Conservation (phyloP, 2,329 filamentous ascomycete species). For the Xylaria sp. region DNA sequence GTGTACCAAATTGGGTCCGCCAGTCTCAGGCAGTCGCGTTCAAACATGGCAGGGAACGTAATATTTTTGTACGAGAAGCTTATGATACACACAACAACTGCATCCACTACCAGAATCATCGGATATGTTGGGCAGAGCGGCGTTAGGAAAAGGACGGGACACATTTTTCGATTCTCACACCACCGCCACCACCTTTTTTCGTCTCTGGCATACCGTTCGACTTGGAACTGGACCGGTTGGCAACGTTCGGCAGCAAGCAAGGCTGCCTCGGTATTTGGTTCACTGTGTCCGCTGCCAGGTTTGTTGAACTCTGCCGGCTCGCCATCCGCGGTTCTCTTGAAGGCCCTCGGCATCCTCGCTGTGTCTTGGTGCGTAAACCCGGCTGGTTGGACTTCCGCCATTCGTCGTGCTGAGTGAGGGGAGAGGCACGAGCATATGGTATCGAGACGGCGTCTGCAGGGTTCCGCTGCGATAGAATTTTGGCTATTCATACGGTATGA, state of each 20-base stretch:
- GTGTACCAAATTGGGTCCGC: slow-evolving; percentile 30
- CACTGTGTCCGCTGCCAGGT: not conserved
- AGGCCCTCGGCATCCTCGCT: slow-evolving; percentile 9
- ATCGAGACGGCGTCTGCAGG: slow-evolving; percentile 21
- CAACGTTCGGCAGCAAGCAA: slow-evolving; percentile 10
- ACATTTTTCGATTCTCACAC: slow-evolving; percentile 20
- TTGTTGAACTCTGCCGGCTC: not conserved
- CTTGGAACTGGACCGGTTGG: slow-evolving; percentile 11
- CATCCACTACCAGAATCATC: slow-evolving; percentile 29
- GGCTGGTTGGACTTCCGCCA: slow-evolving; percentile 17
- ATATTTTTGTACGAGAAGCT: slow-evolving; percentile 37
- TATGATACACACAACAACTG: slow-evolving; percentile 30
- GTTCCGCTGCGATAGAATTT: slow-evolving; percentile 27
- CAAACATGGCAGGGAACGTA: slow-evolving; percentile 34
- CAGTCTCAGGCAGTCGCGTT: slow-evolving; percentile 27
- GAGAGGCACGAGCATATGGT: slow-evolving; percentile 13
- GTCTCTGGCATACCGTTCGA: slow-evolving; percentile 21
- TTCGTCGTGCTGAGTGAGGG: slow-evolving; percentile 18
- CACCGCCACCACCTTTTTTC: slow-evolving; percentile 24
- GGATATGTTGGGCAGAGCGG: slow-evolving; percentile 32
- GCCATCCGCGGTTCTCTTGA: slow-evolving; percentile 8
- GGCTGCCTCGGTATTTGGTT: not conserved
- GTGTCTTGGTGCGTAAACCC: slow-evolving; percentile 11
- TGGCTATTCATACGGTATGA: slow-evolving; percentile 22
- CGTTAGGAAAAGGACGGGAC: slow-evolving; percentile 32